Conservation (phyloP, 495 filamentous ascomycete species). For the Aspergillus panamensis region DNA sequence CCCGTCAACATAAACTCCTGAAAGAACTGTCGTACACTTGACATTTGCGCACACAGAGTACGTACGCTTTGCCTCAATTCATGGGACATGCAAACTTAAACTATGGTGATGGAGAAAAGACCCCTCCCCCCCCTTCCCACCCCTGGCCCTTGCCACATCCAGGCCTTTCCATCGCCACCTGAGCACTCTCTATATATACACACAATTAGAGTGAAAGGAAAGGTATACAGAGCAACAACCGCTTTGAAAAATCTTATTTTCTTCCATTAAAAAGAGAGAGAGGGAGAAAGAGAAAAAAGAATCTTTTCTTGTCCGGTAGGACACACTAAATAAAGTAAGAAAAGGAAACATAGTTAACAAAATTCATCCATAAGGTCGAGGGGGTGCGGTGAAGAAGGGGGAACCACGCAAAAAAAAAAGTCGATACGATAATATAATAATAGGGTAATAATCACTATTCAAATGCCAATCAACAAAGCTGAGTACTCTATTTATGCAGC, state of each 20-base stretch:
- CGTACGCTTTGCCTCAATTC: neutral
- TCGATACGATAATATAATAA: constrained; percentile 18
- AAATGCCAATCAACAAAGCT: constrained; percentile 15
- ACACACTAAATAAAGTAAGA: constrained; percentile 26
- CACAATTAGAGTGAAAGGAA: neutral
- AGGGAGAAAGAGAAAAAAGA: constrained; percentile 7
- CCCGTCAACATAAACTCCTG: neutral
- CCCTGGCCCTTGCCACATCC: no score
- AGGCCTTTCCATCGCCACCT: no score
- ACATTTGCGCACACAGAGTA: neutral
- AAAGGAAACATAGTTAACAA: constrained; percentile 30
- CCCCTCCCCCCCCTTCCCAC: no score
- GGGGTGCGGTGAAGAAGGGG: constrained; percentile 16
- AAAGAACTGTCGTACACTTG: neutral
- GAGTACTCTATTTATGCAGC: constrained; percentile 40
- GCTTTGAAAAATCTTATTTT: constrained; percentile 12
- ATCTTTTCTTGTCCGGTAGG: constrained; percentile 34
- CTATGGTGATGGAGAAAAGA: neutral
- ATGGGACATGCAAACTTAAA: neutral
- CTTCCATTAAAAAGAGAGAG: constrained; percentile 19
- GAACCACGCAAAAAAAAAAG: constrained; percentile 21
- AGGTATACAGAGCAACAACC: neutral
- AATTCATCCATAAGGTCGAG: constrained; percentile 31
- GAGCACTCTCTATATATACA: no score
- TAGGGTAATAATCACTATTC: constrained; percentile 25